Evolutionary conservation across 495 filamentous ascomycete genomes (phyloP), one percentile per base, ranked within the genome.

Genomic region (Daldinia concentrica): DNA sequence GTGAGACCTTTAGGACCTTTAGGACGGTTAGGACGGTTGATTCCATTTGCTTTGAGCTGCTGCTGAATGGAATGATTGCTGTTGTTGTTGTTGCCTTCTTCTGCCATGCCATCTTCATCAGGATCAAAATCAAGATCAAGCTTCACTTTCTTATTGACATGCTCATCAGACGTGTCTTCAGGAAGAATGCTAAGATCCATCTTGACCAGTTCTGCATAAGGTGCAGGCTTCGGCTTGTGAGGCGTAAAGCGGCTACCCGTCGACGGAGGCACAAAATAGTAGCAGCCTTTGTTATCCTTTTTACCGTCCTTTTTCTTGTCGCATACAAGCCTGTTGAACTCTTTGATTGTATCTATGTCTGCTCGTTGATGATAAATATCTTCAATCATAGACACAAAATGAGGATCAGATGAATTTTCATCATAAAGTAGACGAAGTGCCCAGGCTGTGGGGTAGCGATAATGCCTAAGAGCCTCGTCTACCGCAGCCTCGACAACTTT

Each of bases 391-490:
- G 59, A 76, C 58, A 84, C 74, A 72, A 86, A 84, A 9, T 77
- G 73, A 6, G 73, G 71, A 45, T 85, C 76, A 32, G 62, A 50
- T 50, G 75, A 77, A 32, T 84, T 76, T 64, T 88, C 86, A 57
- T 86, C 82, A 70, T 85, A 86, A 59, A 86, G 76, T 19, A 83
- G 82, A 51, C 85, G 82, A 62, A 88, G 78, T 45, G 85, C 86
- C 76, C 80, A 88, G 6, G 86, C 85, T 17, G 86, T 88, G 55
- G 86, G 86, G 65, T 84, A 86, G 48, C 84, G 81, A 50, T 75
- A 80, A 66, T 81, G 77, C 45, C 71, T 64, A 30, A 88, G 72
- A 17, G 86, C 85, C 62, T 85, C 81, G 32, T 86, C 80, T 1
- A 86, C 82, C 6, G 85, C 84, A 37, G 62, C 60, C 68, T 81